A percentile compares a stretch with the other conserved stretches of the same genome.
Conservation (phyloP, 2,329 filamentous ascomycete species). For the Neospermospora avenae region DNA sequence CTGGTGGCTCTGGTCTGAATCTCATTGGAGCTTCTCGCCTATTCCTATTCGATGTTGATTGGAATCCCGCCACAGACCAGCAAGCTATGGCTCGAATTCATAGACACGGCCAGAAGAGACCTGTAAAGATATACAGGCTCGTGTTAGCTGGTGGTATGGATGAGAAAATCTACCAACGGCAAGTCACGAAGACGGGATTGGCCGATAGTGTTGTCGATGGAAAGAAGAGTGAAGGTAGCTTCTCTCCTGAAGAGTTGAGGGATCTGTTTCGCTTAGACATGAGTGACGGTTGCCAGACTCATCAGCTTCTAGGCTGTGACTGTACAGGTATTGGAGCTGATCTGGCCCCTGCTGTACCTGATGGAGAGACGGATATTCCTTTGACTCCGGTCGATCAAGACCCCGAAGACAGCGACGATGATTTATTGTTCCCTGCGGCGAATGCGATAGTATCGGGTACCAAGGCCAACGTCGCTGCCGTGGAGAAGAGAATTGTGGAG, state of each 20-base stretch:
- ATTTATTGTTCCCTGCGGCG: slow-evolving; percentile 26
- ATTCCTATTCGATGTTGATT: slow-evolving; percentile 70
- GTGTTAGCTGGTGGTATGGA: slow-evolving; percentile 66
- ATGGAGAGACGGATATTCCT: slow-evolving; percentile 13
- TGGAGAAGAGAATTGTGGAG: slow-evolving; percentile 42
- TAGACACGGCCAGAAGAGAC: slow-evolving; percentile 65
- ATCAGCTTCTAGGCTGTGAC: slow-evolving; percentile 61
- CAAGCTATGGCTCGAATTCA: slow-evolving; percentile 76
- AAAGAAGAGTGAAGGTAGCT: slow-evolving; percentile 57
- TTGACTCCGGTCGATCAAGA: slow-evolving; percentile 9
- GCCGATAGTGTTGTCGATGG: slow-evolving; percentile 70
- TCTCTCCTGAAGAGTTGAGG: slow-evolving; percentile 62
- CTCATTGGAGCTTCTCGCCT: slow-evolving; percentile 68
- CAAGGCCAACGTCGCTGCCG: slow-evolving; percentile 43
- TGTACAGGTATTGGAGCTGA: slow-evolving; percentile 53
- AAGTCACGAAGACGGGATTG: slow-evolving; percentile 67
- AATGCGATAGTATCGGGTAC: slow-evolving; percentile 38
- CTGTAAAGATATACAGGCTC: slow-evolving; percentile 67
- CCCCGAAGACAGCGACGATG: slow-evolving; percentile 33
- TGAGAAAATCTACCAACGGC: slow-evolving; percentile 72
- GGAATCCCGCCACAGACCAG: slow-evolving; percentile 71
- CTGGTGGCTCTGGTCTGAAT: slow-evolving; percentile 67
- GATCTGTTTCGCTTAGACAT: slow-evolving; percentile 67
- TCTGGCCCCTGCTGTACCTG: slow-evolving; percentile 11
- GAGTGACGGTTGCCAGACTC: slow-evolving; percentile 59